phyloP scores from a whole-genome alignment of 768 basidiomycete genomes.

The Phaffia tasmanica region DNA sequence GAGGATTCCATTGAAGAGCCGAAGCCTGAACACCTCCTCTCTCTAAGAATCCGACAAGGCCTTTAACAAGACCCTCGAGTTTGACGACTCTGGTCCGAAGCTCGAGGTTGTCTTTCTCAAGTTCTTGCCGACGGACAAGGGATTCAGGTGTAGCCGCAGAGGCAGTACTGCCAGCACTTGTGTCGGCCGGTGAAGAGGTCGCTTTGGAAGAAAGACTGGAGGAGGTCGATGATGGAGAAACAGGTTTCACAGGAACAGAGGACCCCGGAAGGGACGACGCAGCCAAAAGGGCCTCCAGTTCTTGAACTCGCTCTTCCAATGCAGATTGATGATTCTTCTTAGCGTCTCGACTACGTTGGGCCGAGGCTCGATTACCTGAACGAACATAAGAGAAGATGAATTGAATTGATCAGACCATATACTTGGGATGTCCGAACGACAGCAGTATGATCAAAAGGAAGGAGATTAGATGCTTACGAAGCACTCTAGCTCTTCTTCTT shows the following conservation, averaged over 20 bases:
- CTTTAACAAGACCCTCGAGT: conserved; percentile 25
- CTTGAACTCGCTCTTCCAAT: conserved; percentile 18
- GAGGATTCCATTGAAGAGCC: neutral
- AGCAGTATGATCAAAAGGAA: neutral
- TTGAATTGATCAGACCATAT: neutral
- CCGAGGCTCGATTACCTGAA: conserved; percentile 24
- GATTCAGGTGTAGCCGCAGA: neutral
- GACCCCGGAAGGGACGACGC: neutral
- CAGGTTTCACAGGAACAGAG: conserved; percentile 1
- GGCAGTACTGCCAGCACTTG: neutral
- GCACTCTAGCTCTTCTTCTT: conserved; percentile 23
- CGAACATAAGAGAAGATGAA: neutral
- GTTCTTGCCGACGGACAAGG: conserved; percentile 9
- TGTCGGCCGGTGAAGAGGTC: neutral
- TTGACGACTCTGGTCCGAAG: conserved; percentile 15
- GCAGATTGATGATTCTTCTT: conserved; percentile 25
- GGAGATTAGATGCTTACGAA: conserved; percentile 9
- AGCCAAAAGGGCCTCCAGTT: conserved; percentile 17
- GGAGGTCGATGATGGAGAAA: neutral
- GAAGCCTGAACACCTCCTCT: neutral
- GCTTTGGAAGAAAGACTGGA: neutral
- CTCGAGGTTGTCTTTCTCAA: conserved; percentile 22
- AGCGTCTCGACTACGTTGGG: conserved; percentile 24
- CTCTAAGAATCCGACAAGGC: conserved; percentile 13
- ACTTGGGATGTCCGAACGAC: neutral